phyloP scores from a whole-genome alignment of 768 basidiomycete genomes.

The Tubosaeta sp. region DNA sequence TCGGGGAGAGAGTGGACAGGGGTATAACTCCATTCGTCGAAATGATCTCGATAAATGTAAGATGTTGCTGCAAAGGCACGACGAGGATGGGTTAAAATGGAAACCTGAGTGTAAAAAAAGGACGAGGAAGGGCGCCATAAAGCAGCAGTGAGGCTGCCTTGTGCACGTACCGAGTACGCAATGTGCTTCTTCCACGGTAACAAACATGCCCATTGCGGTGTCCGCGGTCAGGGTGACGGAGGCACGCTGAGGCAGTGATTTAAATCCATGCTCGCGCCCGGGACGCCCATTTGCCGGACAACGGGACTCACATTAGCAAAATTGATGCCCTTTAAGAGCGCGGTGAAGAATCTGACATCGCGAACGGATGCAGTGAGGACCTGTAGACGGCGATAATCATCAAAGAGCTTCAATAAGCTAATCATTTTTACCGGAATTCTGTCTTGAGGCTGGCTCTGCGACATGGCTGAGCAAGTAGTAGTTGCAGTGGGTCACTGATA shows the following conservation, averaged over 20 bases:
- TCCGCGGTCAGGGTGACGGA: slow-evolving; percentile 61
- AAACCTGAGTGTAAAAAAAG: neutral
- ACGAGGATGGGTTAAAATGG: neutral
- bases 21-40: slow-evolving; percentile 73
- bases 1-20: slow-evolving; percentile 34
- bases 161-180: slow-evolving; percentile 64
- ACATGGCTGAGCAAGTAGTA: neutral
- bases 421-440: slow-evolving; percentile 17
- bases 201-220: slow-evolving; percentile 69
- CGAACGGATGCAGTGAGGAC: slow-evolving; percentile 70
- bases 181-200: slow-evolving; percentile 83
- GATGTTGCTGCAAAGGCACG: slow-evolving; percentile 60
- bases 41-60: slow-evolving; percentile 72
- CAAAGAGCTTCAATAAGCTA: neutral
- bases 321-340: slow-evolving; percentile 76
- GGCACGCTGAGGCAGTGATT: slow-evolving; percentile 51
- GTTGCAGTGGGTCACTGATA: neutral
- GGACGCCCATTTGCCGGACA: neutral
- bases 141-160: slow-evolving; percentile 3
- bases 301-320: slow-evolving; percentile 63
- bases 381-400: slow-evolving; percentile 20
- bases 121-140: neutral
- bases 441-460: slow-evolving; percentile 21
- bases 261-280: neutral
- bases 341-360: slow-evolving; percentile 78